Evolutionary conservation across 2,329 filamentous ascomycete species (phyloP).

Genomic region (Corynespora cassiicola): DNA sequence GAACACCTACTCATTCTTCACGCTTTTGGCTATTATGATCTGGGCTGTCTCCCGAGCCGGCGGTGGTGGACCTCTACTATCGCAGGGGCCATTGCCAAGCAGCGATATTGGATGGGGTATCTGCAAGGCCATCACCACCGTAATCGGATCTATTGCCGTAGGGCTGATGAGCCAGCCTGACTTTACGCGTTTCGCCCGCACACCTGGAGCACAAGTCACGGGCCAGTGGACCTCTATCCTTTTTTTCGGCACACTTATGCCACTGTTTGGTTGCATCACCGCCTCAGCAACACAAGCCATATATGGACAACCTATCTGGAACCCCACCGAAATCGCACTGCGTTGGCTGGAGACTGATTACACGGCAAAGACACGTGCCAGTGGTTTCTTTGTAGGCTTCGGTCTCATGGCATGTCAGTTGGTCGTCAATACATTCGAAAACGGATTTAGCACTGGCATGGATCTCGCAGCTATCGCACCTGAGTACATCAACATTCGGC

Average conservation of each 20-base stretch:
- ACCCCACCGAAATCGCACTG: slow-evolving; percentile 2
- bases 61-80: slow-evolving; percentile 38
- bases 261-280: slow-evolving; percentile 48
- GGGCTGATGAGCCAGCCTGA: slow-evolving; percentile 30
- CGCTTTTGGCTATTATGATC: slow-evolving; percentile 31
- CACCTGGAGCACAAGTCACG: slow-evolving; percentile 50
- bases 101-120: slow-evolving; percentile 44
- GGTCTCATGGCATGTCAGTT: slow-evolving; percentile 55
- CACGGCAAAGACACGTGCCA: slow-evolving; percentile 46
- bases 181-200: slow-evolving; percentile 51
- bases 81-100: slow-evolving; percentile 9
- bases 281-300: slow-evolving; percentile 39
- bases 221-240: slow-evolving; percentile 49
- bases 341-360: slow-evolving; percentile 11
- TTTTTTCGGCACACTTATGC: slow-evolving; percentile 48
- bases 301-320: slow-evolving; percentile 48
- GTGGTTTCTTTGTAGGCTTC: slow-evolving; percentile 54
- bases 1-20: slow-evolving; percentile 39
- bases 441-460: slow-evolving; percentile 60
- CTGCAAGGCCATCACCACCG: slow-evolving; percentile 44
- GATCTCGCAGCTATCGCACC: slow-evolving; percentile 62
- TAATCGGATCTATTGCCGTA: slow-evolving; percentile 18
- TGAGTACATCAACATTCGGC: slow-evolving; percentile 62
- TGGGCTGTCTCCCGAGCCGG: slow-evolving; percentile 43
- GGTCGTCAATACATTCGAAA: slow-evolving; percentile 54